A percentile compares a stretch with the other conserved stretches of the same genome.
Evolutionary conservation across 2,329 filamentous ascomycete species (phyloP).

Genomic region (Cladosporium halotolerans): DNA sequence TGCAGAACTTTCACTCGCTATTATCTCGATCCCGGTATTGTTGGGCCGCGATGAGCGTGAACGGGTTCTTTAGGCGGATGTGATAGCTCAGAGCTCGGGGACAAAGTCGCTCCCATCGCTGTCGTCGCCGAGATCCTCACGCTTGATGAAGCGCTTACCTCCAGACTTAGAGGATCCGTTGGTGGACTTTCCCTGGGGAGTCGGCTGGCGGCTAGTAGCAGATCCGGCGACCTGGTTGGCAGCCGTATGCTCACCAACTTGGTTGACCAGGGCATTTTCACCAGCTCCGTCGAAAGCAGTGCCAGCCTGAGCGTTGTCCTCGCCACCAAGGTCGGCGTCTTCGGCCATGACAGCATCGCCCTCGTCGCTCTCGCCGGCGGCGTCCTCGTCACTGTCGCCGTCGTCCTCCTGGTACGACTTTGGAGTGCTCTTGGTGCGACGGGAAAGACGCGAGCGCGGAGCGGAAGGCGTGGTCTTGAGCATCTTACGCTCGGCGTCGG

Average conservation of each 20-base stretch:
- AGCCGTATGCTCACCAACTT: neutral
- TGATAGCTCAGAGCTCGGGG: neutral
- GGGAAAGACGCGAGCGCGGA: slow-evolving; percentile 13
- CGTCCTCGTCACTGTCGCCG: slow-evolving; percentile 1
- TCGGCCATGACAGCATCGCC: neutral
- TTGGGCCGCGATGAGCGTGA: no score
- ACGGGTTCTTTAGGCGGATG: no score
- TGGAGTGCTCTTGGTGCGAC: slow-evolving; percentile 12
- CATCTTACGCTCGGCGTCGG: slow-evolving; percentile 16
- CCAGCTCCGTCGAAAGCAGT: slow-evolving; percentile 6
- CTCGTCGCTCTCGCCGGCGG: slow-evolving; percentile 2
- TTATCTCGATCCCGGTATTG: no score
- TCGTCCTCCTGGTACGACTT: slow-evolving; percentile 11
- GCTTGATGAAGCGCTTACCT: neutral
- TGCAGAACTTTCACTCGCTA: no score
- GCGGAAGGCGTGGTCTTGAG: slow-evolving; percentile 8
- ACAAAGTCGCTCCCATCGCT: slow-evolving; percentile 10
- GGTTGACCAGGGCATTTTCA: slow-evolving; percentile 7
- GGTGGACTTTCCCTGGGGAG: slow-evolving; percentile 1
- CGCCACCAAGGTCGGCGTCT: neutral
- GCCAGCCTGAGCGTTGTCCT: neutral
- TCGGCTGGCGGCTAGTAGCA: neutral
- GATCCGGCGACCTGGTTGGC: neutral
- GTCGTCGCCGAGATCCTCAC: slow-evolving; percentile 1
- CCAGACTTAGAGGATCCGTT: neutral